These are phyloP conservation scores for Aspergillus funiculosus DNA, from an alignment of 495 filamentous ascomycete genomes.

Conservation along the genomic window DNA sequence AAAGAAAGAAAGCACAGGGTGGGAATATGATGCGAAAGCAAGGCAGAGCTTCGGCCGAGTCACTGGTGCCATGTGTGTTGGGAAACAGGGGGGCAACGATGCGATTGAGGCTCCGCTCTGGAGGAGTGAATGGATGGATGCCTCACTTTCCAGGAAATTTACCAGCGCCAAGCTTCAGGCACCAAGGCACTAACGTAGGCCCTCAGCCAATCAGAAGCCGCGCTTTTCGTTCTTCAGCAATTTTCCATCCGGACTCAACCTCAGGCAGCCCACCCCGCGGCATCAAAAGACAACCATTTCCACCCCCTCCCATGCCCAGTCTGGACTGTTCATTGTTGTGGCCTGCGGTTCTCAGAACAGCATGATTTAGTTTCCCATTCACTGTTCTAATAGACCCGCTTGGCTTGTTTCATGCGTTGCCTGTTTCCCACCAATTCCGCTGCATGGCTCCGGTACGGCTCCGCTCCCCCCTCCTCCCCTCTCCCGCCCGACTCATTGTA, in stretches of 20 bases:
- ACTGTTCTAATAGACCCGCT: background rate
- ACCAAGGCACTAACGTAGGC: conserved; percentile 5
- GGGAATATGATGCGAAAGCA: background rate
- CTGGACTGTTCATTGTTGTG: background rate
- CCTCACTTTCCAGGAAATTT: conserved; percentile 5
- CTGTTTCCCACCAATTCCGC: background rate
- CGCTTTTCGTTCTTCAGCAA: background rate
- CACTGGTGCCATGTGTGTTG: background rate
- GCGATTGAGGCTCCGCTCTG: background rate
- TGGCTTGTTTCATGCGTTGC: background rate
- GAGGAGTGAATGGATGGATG: conserved; percentile 2
- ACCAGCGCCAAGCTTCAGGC: conserved; percentile 13
- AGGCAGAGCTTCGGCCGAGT: background rate
- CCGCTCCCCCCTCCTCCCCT: background rate
- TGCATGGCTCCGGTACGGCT: background rate
- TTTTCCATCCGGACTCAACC: background rate
- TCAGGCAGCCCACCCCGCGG: background rate
- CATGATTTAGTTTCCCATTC: background rate
- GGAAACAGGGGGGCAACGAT: background rate
- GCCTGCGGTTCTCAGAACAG: background rate
- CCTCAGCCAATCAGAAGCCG: conserved; percentile 6
- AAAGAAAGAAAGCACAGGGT: background rate
- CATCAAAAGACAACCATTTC: too few relatives aligned
- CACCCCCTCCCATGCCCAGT: too few relatives aligned
- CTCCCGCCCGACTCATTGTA: background rate